Base-by-base conservation (phyloP, 345 rosid genomes). In the Linum trigynum region DNA sequence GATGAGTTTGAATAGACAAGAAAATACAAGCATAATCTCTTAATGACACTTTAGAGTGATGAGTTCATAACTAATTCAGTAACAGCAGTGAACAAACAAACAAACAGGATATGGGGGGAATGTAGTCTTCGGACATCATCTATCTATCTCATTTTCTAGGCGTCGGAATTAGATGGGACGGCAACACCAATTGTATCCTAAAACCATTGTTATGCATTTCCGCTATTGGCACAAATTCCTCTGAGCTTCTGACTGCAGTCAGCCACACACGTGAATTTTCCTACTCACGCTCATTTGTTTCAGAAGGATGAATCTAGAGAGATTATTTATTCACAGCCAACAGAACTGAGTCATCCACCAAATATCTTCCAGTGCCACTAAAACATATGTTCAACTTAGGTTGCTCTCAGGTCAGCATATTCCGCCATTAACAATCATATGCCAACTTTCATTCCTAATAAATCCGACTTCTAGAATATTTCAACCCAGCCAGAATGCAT, bases 21-120 rank as follows among this genome's bases (percentile, higher is more conserved):
- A 3, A 59, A 66, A 23, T 7, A 67, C 67, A 67, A 71, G 59
- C 55, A 75, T 58, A 63, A 63, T 71, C 62, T 76, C 72, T 76
- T 62, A 76, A 72, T 64, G 53, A 50, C 65, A 57, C 39, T 45
- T 36, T 23, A 23, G 32, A 17, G 6, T 38, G 5, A 63, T 48
- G 23, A 41, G 42, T 71, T 55, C 23, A 55, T 62, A 9, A 5
- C 14, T 35, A 41, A 56, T 55, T 57, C 42, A 50, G 41, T 15
- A 59, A 38, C 37, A 64, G 2, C 9, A 9, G 45, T 12, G 15
- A 10, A 48, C 10, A 3, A 10, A 9, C 38, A 59, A 4, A 5
- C 38, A 38, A 41, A 10, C 2, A 39, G 40, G 6, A 40, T 58
- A 38, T 48, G 59, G 48, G 38, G n/a, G 11, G 10, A 55, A 5